Evolutionary conservation across 2,329 filamentous ascomycete genomes (phyloP).

Genomic region (Venturia aucupariae): DNA sequence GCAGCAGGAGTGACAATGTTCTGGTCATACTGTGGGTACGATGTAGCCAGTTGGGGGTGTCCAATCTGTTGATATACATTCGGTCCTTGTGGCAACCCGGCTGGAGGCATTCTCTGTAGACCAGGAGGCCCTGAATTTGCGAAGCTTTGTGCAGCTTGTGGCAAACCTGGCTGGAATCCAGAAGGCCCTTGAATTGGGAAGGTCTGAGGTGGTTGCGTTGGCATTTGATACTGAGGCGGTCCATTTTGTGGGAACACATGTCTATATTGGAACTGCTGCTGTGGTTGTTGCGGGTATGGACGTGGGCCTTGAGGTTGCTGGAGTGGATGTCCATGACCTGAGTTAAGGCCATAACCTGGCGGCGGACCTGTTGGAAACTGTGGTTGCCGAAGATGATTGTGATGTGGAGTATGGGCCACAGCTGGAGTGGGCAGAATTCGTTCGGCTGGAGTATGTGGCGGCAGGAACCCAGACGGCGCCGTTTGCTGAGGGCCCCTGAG

Average conservation of each 20-base stretch:
- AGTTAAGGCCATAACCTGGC: conserved; percentile 30
- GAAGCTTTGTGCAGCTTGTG: conserved; percentile 15
- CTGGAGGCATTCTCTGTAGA: background rate
- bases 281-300: conserved; percentile 18
- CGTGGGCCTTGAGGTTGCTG: conserved; percentile 16
- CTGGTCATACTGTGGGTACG: conserved; percentile 14
- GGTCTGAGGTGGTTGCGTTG: conserved; percentile 15
- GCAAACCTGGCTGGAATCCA: conserved; percentile 4
- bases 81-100: conserved; percentile 20
- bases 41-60: conserved; percentile 33
- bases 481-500: conserved; percentile 32
- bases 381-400: conserved; percentile 44
- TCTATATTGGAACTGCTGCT: conserved; percentile 16
- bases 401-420: conserved; percentile 48
- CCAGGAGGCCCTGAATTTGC: background rate
- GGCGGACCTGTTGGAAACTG: conserved; percentile 41
- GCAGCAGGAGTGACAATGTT: conserved; percentile 38
- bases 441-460: conserved; percentile 43
- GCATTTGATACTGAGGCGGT: conserved; percentile 17
- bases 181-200: conserved; percentile 6
- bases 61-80: conserved; percentile 38
- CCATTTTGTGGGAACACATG: conserved; percentile 5
- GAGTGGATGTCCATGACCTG: conserved; percentile 23
- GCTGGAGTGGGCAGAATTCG: conserved; percentile 41
- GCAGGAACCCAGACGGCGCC: background rate